phyloP scores from a whole-genome alignment of 140 eudicot species.

The Stevia rebaudiana region DNA sequence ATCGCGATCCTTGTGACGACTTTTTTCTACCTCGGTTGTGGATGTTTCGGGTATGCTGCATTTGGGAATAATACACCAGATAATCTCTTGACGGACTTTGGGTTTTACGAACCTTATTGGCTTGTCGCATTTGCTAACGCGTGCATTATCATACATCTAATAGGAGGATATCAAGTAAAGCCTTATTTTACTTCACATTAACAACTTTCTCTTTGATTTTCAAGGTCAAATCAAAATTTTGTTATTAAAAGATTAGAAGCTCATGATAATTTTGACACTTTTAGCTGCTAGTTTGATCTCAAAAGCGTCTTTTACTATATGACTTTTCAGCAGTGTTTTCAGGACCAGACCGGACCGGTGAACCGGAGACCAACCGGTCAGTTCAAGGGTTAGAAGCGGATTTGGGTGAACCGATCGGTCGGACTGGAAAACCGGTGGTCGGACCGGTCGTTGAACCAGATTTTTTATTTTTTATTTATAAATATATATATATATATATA shows the following conservation, averaged over 20 bases:
- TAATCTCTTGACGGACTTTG: conserved; percentile 27
- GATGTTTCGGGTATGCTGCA: conserved; percentile 25
- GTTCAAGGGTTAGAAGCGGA: too few relatives aligned
- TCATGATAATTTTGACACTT: neutral
- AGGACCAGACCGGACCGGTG: too few relatives aligned
- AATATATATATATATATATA: too few relatives aligned
- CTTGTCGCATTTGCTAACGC: conserved; percentile 14
- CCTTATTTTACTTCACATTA: conserved; percentile 12
- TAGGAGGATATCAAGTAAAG: conserved; percentile 27
- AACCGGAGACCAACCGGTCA: too few relatives aligned
- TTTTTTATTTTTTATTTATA: too few relatives aligned
- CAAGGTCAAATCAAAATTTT: conserved; percentile 1
- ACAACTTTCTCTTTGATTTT: neutral
- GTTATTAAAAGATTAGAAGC: neutral
- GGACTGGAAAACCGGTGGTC: too few relatives aligned
- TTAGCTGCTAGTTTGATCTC: too few relatives aligned
- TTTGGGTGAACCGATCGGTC: too few relatives aligned
- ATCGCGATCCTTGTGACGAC: conserved; percentile 15
- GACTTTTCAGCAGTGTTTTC: too few relatives aligned
- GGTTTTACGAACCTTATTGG: conserved; percentile 25
- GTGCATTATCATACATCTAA: conserved; percentile 17
- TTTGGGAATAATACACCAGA: conserved; percentile 20
- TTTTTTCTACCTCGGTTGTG: conserved; percentile 23
- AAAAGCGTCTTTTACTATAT: too few relatives aligned
- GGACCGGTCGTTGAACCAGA: too few relatives aligned